phyloP scores from a whole-genome alignment of 1,139 yeast species.

The Hyphopichia fennica region DNA sequence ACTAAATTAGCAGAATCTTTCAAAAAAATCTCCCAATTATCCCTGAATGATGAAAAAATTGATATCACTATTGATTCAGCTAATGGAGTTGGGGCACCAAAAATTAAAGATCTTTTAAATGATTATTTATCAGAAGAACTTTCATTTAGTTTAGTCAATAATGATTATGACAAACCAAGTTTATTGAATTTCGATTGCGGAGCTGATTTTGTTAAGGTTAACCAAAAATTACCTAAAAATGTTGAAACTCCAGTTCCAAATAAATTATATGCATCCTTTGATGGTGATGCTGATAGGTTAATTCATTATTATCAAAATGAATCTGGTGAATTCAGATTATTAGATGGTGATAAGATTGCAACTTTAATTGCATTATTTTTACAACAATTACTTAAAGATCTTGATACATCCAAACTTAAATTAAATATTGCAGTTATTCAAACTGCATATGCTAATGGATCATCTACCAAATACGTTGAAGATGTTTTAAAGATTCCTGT shows the following conservation, averaged over 20 bases:
- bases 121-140: constrained; percentile 43
- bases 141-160: constrained; percentile 56
- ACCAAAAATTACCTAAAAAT: constrained; percentile 73
- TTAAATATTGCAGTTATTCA: constrained; percentile 83
- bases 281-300: constrained; percentile 97
- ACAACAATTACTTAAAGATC: constrained; percentile 44
- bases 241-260: constrained; percentile 39
- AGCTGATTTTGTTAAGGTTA: constrained; percentile 92
- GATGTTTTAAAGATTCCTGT: constrained; percentile 72
- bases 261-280: constrained; percentile 77
- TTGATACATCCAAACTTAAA: constrained; percentile 36
- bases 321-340: constrained; percentile 54
- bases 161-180: constrained; percentile 52
- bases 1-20: constrained; percentile 52
- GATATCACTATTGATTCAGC: constrained; percentile 80
- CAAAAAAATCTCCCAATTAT: constrained; percentile 26
- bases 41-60: constrained; percentile 26
- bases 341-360: constrained; percentile 95
- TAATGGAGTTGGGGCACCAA: constrained; percentile 94
- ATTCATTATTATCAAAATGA: constrained; percentile 72
- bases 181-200: constrained; percentile 81
- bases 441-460: constrained; percentile 97
- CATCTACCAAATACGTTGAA: constrained; percentile 73
- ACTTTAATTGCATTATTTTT: constrained; percentile 77
- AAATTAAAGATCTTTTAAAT: constrained; percentile 51